Conservation (phyloP, 441 rosid genomes). For the Populus tomentosa region DNA sequence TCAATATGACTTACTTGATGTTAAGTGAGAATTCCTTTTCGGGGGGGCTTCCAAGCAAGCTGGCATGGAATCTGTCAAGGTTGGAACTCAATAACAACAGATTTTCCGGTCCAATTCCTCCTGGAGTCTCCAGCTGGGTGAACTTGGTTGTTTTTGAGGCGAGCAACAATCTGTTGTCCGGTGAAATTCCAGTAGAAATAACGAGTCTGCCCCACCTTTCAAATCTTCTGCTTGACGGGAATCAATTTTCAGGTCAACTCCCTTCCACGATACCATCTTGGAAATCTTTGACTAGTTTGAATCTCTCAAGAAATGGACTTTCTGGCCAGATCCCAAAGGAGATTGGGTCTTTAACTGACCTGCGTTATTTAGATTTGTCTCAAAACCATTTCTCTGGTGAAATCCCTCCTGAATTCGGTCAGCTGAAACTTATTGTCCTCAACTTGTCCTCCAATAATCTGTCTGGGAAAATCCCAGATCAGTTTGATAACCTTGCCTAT, state of each 20-base stretch:
- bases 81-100: constrained; percentile 44
- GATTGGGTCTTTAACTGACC: constrained; percentile 50
- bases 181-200: constrained; percentile 50
- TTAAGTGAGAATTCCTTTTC: constrained; percentile 61
- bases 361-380: constrained; percentile 59
- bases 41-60: constrained; percentile 54
- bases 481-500: constrained; percentile 52
- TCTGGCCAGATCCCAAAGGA: constrained; percentile 63
- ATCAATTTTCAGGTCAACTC: constrained; percentile 57
- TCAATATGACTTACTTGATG: constrained; percentile 43
- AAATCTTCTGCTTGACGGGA: constrained; percentile 46
- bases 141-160: constrained; percentile 50
- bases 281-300: constrained; percentile 41
- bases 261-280: constrained; percentile 66
- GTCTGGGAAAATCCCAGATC: constrained; percentile 57
- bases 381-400: constrained; percentile 61
- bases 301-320: constrained; percentile 57
- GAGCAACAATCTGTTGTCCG: constrained; percentile 64
- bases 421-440: constrained; percentile 38
- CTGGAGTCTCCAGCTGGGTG: constrained; percentile 46
- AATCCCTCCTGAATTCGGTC: constrained; percentile 24
- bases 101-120: constrained; percentile 37
- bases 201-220: constrained; percentile 47
- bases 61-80: constrained; percentile 63
- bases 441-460: constrained; percentile 70